These are phyloP conservation scores for Fusarium sp. DNA, from an alignment of 2,329 filamentous ascomycete genomes.

Conservation along the genomic window DNA sequence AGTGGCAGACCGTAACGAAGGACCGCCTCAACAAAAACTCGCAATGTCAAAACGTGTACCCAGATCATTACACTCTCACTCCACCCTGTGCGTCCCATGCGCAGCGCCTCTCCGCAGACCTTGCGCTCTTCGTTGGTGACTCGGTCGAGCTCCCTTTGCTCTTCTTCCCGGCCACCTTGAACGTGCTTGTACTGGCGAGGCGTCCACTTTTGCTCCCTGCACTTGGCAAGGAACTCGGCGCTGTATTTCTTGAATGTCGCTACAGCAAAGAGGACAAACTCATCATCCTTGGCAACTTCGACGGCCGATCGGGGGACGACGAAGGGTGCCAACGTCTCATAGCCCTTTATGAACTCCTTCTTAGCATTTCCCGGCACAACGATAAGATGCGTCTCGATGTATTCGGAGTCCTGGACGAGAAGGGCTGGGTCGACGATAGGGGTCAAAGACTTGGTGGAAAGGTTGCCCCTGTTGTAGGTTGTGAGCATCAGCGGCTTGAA, in stretches of 20 bases:
- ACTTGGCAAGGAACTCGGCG: constrained; percentile 89
- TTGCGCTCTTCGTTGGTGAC: constrained; percentile 88
- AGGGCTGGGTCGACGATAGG: constrained; percentile 84
- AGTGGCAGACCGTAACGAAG: constrained; percentile 92
- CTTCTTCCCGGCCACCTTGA: constrained; percentile 88
- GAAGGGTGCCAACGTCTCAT: constrained; percentile 90
- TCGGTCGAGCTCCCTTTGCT: constrained; percentile 85
- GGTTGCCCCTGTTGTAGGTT: constrained; percentile 75
- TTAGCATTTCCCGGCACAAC: constrained; percentile 82
- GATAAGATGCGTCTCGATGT: constrained; percentile 94
- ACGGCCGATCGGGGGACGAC: constrained; percentile 90
- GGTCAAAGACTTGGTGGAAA: constrained; percentile 92
- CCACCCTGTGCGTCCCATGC: constrained; percentile 90
- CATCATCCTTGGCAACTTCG: constrained; percentile 84
- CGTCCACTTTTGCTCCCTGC: constrained; percentile 92
- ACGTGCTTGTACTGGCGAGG: constrained; percentile 94
- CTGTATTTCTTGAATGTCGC: constrained; percentile 94
- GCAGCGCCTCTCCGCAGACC: constrained; percentile 90
- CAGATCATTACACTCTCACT: constrained; percentile 96
- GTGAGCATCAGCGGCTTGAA: constrained; percentile 9
- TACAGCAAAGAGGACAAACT: constrained; percentile 88
- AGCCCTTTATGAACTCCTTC: constrained; percentile 89
- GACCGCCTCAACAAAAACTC: constrained; percentile 98
- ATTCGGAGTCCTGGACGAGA: constrained; percentile 90
- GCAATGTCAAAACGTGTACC: constrained; percentile 89